Percentiles rank a stretch among this genome's conserved stretches.
Evolutionary conservation across 495 filamentous ascomycete genomes (phyloP).

Genomic region (Hypoxylon trugodes): DNA sequence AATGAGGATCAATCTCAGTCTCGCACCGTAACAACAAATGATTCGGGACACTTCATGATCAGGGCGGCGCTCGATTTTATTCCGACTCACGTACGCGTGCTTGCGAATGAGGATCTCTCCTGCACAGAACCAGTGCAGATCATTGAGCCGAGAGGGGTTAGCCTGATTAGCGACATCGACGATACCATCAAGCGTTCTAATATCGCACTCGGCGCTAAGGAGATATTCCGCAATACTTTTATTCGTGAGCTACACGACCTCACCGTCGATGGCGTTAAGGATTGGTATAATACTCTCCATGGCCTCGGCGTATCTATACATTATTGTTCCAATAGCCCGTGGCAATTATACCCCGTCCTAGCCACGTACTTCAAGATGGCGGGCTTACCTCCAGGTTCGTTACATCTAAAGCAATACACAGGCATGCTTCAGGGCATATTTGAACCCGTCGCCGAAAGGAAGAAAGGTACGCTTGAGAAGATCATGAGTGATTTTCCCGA

Average conservation of each 20-base stretch:
- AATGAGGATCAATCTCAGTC: slow-evolving; percentile 80
- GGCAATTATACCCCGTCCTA: slow-evolving; percentile 93
- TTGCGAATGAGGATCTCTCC: slow-evolving; percentile 87
- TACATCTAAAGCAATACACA: slow-evolving; percentile 93
- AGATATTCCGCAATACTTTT: slow-evolving; percentile 96
- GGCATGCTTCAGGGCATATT: slow-evolving; percentile 98
- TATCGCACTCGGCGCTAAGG: slow-evolving; percentile 82
- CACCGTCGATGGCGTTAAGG: slow-evolving; percentile 82
- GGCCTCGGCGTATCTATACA: slow-evolving; percentile 85
- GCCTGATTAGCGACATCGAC: slow-evolving; percentile 96
- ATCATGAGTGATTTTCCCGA: slow-evolving; percentile 90
- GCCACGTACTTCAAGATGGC: slow-evolving; percentile 81
- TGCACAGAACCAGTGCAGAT: slow-evolving; percentile 76
- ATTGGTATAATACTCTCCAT: slow-evolving; percentile 84
- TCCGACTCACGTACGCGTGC: slow-evolving; percentile 84
- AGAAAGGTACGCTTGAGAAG: slow-evolving; percentile 84
- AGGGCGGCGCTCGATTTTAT: slow-evolving; percentile 85
- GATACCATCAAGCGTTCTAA: slow-evolving; percentile 98
- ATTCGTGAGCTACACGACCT: slow-evolving; percentile 83
- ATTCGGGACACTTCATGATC: slow-evolving; percentile 84
- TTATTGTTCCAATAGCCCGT: slow-evolving; percentile 94
- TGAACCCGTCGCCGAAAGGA: slow-evolving; percentile 93
- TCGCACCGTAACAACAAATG: slow-evolving; percentile 79
- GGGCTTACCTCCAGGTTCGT: slow-evolving; percentile 83
- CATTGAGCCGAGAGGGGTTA: slow-evolving; percentile 82